Percentiles rank a stretch among this genome's conserved stretches.
Conservation (phyloP, 495 filamentous ascomycete genomes). For the Glutinoglossum americanum region DNA sequence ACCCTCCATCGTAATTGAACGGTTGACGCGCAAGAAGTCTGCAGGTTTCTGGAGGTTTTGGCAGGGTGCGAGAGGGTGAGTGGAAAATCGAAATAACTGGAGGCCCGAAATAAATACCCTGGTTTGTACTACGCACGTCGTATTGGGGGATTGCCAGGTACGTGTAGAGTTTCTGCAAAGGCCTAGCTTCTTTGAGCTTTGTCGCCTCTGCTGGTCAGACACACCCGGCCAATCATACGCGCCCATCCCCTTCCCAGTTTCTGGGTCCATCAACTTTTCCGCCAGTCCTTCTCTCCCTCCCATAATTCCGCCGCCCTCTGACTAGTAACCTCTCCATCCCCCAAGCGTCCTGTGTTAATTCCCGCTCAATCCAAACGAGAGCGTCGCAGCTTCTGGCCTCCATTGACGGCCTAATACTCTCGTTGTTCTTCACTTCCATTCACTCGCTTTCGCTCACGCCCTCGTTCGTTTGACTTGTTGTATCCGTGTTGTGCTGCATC, state of each 20-base stretch:
- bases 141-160: too few species aligned
- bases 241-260: background rate
- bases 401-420: background rate
- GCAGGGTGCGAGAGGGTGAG: too few species aligned
- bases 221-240: background rate
- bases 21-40: too few species aligned
- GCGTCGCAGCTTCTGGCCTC: background rate
- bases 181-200: background rate
- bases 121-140: too few species aligned
- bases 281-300: background rate
- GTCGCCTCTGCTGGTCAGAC: background rate
- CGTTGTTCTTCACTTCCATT: background rate
- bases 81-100: too few species aligned
- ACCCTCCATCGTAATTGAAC: too few species aligned
- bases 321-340: background rate
- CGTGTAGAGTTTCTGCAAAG: background rate
- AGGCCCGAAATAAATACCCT: too few species aligned
- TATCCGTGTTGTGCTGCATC: background rate
- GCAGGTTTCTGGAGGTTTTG: too few species aligned
- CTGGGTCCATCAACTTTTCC: background rate
- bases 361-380: background rate
- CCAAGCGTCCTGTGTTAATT: too few species aligned
- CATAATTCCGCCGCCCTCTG: background rate
- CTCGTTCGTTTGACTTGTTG: background rate
- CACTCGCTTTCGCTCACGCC: background rate